Percentiles rank a stretch among this genome's conserved stretches.
Conservation (phyloP, 2,329 filamentous ascomycete species). For the Colletotrichum truncatum region DNA sequence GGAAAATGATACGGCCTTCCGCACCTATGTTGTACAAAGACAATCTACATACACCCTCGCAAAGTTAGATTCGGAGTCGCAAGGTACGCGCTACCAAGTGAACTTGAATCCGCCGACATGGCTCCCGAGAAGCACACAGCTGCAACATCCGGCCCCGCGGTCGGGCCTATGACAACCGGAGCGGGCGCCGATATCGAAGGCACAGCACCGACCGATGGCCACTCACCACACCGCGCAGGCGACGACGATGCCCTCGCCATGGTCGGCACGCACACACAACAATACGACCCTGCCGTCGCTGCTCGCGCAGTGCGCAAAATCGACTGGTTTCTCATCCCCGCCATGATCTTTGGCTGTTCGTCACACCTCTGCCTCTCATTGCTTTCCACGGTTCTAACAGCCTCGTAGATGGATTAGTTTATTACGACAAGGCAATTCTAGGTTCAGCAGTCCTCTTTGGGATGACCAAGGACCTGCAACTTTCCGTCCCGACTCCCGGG, state of each 20-base stretch:
- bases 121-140: conserved; percentile 7
- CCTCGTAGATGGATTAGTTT: conserved; percentile 49
- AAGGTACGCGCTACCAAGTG: not conserved
- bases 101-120: conserved; percentile 10
- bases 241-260: conserved; percentile 64
- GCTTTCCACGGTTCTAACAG: not conserved
- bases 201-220: not conserved
- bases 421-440: conserved; percentile 72
- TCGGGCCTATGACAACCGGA: not conserved
- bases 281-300: conserved; percentile 63
- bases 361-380: not conserved
- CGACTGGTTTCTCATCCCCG: conserved; percentile 72
- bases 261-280: conserved; percentile 64
- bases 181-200: not conserved
- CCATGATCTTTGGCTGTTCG: conserved; percentile 66
- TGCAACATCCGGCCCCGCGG: conserved; percentile 1
- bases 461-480: conserved; percentile 74
- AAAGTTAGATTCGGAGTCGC: not conserved
- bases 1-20: no score
- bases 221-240: not conserved
- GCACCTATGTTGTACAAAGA: no score
- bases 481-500: conserved; percentile 63
- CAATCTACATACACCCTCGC: no score
- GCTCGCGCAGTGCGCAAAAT: conserved; percentile 71
- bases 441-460: conserved; percentile 79